Conservation (phyloP, 768 basidiomycete species). For the Gloeostereum incarnatum region DNA sequence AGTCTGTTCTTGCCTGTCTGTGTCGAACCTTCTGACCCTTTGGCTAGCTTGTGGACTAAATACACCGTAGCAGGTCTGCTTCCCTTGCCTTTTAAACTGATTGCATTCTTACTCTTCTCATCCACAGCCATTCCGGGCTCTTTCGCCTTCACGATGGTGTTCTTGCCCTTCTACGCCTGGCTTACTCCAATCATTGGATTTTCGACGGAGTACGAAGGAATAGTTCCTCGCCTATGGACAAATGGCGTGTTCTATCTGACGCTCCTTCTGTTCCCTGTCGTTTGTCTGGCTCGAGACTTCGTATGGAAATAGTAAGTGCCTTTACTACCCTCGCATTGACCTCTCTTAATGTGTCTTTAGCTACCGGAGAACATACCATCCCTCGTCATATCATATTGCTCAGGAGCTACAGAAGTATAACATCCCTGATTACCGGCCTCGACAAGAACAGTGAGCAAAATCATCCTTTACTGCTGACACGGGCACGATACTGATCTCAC, state of each 20-base stretch:
- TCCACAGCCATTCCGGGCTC: constrained; percentile 88
- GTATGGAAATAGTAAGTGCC: constrained; percentile 91
- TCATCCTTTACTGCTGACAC: constrained; percentile 3
- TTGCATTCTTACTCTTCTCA: constrained; percentile 6
- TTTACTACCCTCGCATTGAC: constrained; percentile 5
- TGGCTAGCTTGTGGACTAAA: constrained; percentile 91
- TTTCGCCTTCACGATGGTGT: constrained; percentile 93
- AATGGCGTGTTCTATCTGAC: constrained; percentile 86
- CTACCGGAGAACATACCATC: constrained; percentile 85
- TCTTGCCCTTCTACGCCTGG: constrained; percentile 83
- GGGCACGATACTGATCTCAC: constrained; percentile 8
- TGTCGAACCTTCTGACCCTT: not conserved
- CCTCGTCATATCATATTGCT: constrained; percentile 94
- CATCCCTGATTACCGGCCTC: constrained; percentile 90
- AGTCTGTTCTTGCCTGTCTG: constrained; percentile 20
- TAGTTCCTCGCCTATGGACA: constrained; percentile 87
- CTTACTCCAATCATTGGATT: constrained; percentile 83
- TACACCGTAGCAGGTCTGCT: constrained; percentile 84
- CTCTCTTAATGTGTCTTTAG: constrained; percentile 28
- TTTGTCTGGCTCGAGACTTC: constrained; percentile 84
- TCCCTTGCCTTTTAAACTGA: not conserved
- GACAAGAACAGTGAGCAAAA: constrained; percentile 84
- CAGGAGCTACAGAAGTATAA: constrained; percentile 99
- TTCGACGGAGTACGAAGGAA: constrained; percentile 83
- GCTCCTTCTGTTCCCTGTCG: constrained; percentile 71